Base-by-base conservation (phyloP, 2,329 filamentous ascomycete genomes). In the Talaromyces sp. region DNA sequence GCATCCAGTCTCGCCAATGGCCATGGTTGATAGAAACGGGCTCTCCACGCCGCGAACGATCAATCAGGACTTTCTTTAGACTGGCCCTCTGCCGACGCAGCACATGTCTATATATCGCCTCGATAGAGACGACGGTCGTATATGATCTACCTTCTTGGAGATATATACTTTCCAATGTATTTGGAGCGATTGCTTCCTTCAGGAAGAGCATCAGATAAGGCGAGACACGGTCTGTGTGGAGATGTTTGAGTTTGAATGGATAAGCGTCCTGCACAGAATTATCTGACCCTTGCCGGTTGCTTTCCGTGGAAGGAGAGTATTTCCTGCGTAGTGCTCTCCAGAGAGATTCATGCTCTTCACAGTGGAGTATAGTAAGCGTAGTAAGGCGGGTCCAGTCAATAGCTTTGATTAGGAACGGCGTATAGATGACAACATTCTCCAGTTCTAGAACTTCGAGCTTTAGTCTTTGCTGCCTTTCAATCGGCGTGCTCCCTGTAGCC, bases 81-180 rank as follows among this genome's bases (percentile, higher is more conserved):
- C 88, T 92, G 36, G 75, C 74, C 22, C 84, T 81, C 71, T 94
- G 89, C n/a, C 85, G 79, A 62, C 84, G 84, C 57, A 94, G 75
- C 6, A 87, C 82, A 11, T 84, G 84, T 59, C 82, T 82, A 73
- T 89, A 91, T 61, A 94, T 88, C 17, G 83, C 78, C 36, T 89
- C 85, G 56, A 92, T 81, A 2, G 82, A 80, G 1, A 92, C 86
- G 7, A 75, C 75, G 1, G 83, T 81, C n/a, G 77, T 70, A 70
- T 81, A 78, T 21, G 72, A 69, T 59, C 80, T 70, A 64, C 81
- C 68, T 76, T 92, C 88, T 70, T 92, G 89, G 51, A 94, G 73
- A 68, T 91, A 91, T 9, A 94, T 78, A 8, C 85, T 85, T 71
- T 94, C 88, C n/a, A 94, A 77, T 28, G 84, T 88, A 69, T 94